Conservation (phyloP, 1,284 basidiomycete species). For the Ceratobasidium sp. region DNA sequence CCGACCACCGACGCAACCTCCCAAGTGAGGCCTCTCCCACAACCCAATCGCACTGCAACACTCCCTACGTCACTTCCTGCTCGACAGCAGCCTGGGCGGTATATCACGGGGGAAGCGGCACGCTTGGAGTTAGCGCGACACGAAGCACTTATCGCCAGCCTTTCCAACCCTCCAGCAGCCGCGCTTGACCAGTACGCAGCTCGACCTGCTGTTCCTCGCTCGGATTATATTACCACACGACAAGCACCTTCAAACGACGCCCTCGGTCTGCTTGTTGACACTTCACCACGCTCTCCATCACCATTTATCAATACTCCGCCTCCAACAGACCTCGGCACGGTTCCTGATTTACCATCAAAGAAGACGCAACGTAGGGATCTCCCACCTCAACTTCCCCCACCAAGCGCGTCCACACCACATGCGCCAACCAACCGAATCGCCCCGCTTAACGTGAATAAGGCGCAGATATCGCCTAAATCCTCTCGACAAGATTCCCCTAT, state of each 20-base stretch:
- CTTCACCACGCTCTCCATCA: neutral
- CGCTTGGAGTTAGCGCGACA: conserved; percentile 28
- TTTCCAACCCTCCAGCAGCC: conserved; percentile 5
- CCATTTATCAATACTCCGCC: neutral
- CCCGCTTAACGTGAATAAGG: neutral
- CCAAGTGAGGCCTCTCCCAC: neutral
- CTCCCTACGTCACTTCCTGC: neutral
- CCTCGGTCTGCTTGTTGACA: conserved; percentile 1
- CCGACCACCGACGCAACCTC: neutral
- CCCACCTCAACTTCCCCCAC: conserved; percentile 29
- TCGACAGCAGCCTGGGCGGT: conserved; percentile 5
- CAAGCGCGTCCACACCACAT: conserved; percentile 30
- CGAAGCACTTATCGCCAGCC: conserved; percentile 20
- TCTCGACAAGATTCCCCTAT: conserved; percentile 13
- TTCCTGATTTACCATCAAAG: conserved; percentile 7
- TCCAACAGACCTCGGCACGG: neutral
- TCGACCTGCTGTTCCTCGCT: neutral
- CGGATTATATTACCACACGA: conserved; percentile 32
- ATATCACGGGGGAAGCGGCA: neutral
- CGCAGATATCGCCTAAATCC: conserved; percentile 1
- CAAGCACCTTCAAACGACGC: conserved; percentile 22
- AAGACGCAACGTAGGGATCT: conserved; percentile 25
- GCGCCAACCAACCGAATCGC: conserved; percentile 9
- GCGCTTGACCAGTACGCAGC: conserved; percentile 30
- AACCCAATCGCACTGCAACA: conserved; percentile 8